Base-by-base conservation (phyloP, 129 eudicot species). In the Lactuca saligna region DNA sequence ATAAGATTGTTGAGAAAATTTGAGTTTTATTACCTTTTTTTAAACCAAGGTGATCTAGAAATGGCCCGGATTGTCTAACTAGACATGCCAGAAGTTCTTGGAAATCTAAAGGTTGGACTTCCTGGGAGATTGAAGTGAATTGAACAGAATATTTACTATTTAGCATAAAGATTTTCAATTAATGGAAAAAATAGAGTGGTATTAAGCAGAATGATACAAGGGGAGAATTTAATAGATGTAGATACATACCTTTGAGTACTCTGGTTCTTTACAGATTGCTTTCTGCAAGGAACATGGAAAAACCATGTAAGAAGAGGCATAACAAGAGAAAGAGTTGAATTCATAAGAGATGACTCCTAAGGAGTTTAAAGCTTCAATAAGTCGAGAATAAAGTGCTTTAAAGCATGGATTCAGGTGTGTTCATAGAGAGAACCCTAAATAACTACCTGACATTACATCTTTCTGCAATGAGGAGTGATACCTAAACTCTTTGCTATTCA, bases 31-130 rank as follows among this genome's bases (percentile, higher is more conserved):
- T 70, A 93, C 99, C 99, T 81, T 68, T 89, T 67, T 73, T 75
- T 59, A 93, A 81, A 78, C 99, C 97, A 41, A 93, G 81, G 14
- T 89, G 93, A 80, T 93, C 97, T 79, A 93, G 62, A 50, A 93
- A 78, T 42, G 99, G 95, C 61, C 87, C 88, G 70, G 99, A 89
- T 65, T 85, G 97, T 82, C 97, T 93, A 64, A 93, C 90, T 61
- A 85, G 74, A 78, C 76, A 83, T 48, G 99, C 97, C 60, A 93
- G 69, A 70, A 93, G 88, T 76, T 93, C 99, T 13, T 85, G 87
- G 33, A 85, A 84, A 82, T 93, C 99, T 66, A 93, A 73, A 71
- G 99, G 97, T 17, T 83, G 97, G 41, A 89, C 88, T 68, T 83
- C 97, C 98, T 93, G 74, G 59, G 65, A 80, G 54, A 72, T 46